phyloP scores from a whole-genome alignment of 768 basidiomycete genomes.

The Hygrophorus pudorinus region DNA sequence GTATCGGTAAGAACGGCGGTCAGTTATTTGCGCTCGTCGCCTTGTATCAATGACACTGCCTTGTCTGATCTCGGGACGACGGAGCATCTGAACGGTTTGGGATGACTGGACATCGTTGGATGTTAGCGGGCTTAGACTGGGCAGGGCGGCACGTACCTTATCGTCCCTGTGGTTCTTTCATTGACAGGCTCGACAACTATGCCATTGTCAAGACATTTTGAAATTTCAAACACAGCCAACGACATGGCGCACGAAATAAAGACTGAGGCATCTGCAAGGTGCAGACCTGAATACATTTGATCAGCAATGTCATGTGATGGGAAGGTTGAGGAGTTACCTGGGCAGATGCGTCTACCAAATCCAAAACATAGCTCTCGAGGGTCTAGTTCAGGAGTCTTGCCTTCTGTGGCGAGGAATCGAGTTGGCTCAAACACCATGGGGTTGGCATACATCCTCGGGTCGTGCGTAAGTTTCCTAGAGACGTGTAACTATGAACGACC shows the following conservation, averaged over 20 bases:
- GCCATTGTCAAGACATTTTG: conserved; percentile 35
- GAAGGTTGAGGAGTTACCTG: conserved; percentile 23
- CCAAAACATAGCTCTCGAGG: conserved; percentile 58
- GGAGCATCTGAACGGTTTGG: conserved; percentile 50
- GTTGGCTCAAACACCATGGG: conserved; percentile 52
- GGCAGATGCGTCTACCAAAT: conserved; percentile 55
- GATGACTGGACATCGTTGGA: conserved; percentile 30
- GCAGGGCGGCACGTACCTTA: conserved; percentile 32
- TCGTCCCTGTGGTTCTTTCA: conserved; percentile 52
- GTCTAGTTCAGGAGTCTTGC: conserved; percentile 37
- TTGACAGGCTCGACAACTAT: conserved; percentile 40
- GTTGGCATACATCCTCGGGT: conserved; percentile 41
- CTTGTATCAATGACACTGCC: conserved; percentile 37
- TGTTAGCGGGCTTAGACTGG: background rate
- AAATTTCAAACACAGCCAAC: conserved; percentile 41
- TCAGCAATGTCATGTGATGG: conserved; percentile 5
- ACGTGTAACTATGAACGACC: background rate
- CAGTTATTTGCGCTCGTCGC: background rate
- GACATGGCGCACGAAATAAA: conserved; percentile 44
- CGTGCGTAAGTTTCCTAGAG: conserved; percentile 41
- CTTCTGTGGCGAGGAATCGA: conserved; percentile 41
- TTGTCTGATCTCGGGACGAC: conserved; percentile 53
- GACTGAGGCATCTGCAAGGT: conserved; percentile 44
- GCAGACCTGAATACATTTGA: conserved; percentile 26
- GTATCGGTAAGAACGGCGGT: background rate